phyloP scores from a whole-genome alignment of 2,329 filamentous ascomycete species.

The Cladosporium sp. region DNA sequence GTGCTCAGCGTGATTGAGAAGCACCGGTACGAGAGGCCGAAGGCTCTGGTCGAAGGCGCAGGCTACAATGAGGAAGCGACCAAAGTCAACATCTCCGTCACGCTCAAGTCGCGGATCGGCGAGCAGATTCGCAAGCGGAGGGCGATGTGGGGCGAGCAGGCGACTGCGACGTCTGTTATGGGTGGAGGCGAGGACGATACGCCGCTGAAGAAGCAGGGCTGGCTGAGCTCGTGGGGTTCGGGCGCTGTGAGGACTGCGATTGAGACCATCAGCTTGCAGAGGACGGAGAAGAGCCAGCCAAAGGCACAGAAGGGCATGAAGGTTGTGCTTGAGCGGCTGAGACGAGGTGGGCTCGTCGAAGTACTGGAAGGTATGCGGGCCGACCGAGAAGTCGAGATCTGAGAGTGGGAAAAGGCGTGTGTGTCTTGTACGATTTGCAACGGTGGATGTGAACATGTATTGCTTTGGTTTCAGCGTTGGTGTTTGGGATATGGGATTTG shows the following conservation, averaged over 20 bases:
- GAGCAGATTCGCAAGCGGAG: conserved; percentile 64
- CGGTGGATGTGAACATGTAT: conserved; percentile 1
- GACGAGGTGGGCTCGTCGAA: conserved; percentile 65
- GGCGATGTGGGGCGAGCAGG: conserved; percentile 42
- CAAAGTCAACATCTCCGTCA: conserved; percentile 72
- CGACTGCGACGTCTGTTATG: conserved; percentile 42
- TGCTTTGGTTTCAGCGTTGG: neutral
- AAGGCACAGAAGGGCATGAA: conserved; percentile 84
- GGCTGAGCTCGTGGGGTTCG: conserved; percentile 66
- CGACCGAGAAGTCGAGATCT: conserved; percentile 47
- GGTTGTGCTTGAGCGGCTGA: conserved; percentile 72
- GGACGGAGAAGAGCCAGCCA: conserved; percentile 74
- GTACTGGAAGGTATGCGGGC: conserved; percentile 71
- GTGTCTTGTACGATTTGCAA: neutral
- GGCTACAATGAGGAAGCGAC: conserved; percentile 50
- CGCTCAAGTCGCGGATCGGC: conserved; percentile 71
- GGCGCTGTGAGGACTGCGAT: conserved; percentile 77
- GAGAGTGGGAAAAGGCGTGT: neutral
- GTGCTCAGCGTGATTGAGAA: conserved; percentile 77
- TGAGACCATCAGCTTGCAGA: conserved; percentile 74
- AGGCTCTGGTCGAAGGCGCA: conserved; percentile 26
- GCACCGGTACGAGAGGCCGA: conserved; percentile 66
- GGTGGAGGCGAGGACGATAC: conserved; percentile 51
- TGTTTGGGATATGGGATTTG: conserved; percentile 5
- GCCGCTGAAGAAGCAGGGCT: conserved; percentile 51